Evolutionary conservation across 2,329 filamentous ascomycete genomes (phyloP).

Genomic region (Epichloe festucae): DNA sequence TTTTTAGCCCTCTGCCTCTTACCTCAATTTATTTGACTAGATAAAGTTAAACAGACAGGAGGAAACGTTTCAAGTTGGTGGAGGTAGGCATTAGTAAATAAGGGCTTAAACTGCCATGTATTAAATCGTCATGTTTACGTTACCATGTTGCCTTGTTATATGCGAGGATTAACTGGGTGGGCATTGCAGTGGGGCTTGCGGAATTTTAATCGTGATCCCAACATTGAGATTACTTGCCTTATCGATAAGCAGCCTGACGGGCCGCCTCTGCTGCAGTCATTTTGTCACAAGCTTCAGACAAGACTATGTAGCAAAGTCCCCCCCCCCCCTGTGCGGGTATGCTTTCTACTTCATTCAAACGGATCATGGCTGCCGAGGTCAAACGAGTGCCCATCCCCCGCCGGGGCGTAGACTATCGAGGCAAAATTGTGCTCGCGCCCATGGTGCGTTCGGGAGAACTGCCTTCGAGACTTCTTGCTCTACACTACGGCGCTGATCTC

Average conservation of each 20-base stretch:
- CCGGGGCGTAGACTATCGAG: constrained; percentile 84
- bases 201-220: too few relatives aligned
- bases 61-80: too few relatives aligned
- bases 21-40: too few relatives aligned
- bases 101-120: too few relatives aligned
- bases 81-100: too few relatives aligned
- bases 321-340: constrained; percentile 12
- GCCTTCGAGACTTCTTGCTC: constrained; percentile 72
- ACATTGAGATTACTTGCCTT: background rate
- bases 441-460: constrained; percentile 98
- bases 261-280: background rate
- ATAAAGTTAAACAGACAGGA: too few relatives aligned
- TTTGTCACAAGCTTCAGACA: background rate
- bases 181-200: too few relatives aligned
- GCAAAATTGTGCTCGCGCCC: constrained; percentile 86
- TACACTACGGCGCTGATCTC: constrained; percentile 91
- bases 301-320: constrained; percentile 7
- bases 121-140: too few relatives aligned
- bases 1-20: too few relatives aligned
- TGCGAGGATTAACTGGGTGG: too few relatives aligned
- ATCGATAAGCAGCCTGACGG: constrained; percentile 1
- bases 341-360: constrained; percentile 24
- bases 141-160: too few relatives aligned
- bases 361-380: constrained; percentile 43
- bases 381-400: constrained; percentile 72